phyloP scores from a whole-genome alignment of 306 rosid genomes.

The Vicia faba region DNA sequence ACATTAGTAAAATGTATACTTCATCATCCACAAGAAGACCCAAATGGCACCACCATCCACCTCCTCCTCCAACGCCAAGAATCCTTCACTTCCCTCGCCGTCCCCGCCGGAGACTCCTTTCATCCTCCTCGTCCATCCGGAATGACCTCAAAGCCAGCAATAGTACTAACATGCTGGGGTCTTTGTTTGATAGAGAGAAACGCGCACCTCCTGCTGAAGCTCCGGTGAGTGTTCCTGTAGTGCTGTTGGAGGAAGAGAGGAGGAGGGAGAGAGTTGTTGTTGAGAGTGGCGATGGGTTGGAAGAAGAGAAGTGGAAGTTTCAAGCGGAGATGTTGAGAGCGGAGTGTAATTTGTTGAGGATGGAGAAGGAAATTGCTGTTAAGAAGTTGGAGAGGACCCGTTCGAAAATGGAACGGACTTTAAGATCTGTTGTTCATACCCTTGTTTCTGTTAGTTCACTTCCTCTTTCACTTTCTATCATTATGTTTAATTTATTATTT shows the following conservation, averaged over 20 bases:
- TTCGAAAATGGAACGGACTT: conserved; percentile 58
- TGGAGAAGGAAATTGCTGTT: conserved; percentile 80
- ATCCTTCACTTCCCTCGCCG: conserved; percentile 80
- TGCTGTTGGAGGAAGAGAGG: conserved; percentile 52
- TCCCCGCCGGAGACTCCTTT: conserved; percentile 56
- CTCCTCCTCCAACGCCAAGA: conserved; percentile 74
- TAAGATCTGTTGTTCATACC: conserved; percentile 66
- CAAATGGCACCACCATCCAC: conserved; percentile 80
- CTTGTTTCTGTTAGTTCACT: conserved; percentile 70
- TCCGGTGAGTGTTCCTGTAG: conserved; percentile 49
- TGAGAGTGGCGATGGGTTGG: conserved; percentile 41
- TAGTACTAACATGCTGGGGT: conserved; percentile 44
- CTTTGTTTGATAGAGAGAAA: conserved; percentile 69
- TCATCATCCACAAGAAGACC: conserved; percentile 51
- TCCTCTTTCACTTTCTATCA: background rate
- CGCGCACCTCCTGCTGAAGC: conserved; percentile 25
- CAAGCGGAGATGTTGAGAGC: conserved; percentile 94
- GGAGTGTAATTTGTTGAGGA: conserved; percentile 85
- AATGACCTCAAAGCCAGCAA: conserved; percentile 42
- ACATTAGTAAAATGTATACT: conserved; percentile 39
- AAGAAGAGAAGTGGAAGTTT: conserved; percentile 87
- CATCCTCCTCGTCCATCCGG: conserved; percentile 1
- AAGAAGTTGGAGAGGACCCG: conserved; percentile 66
- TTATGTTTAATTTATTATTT: too few species aligned
- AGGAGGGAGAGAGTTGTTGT: conserved; percentile 64